Conservation (phyloP, 1,284 basidiomycete species). For the Cryptococcus sp. region DNA sequence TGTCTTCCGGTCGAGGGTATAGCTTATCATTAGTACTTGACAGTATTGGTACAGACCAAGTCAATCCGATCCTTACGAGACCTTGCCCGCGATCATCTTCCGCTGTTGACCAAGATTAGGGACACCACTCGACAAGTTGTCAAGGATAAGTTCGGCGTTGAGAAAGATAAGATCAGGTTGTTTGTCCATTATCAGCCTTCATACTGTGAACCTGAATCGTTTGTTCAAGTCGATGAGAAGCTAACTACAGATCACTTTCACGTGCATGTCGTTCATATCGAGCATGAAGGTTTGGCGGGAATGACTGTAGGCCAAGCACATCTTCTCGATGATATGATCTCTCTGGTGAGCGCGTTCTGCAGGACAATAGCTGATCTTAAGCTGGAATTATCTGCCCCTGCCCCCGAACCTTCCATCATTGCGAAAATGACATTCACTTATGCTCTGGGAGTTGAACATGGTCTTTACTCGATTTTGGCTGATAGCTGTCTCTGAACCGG, state of each 20-base stretch:
- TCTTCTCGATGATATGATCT: constrained; percentile 85
- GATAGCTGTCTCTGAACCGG: no score
- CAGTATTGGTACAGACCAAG: constrained; percentile 61
- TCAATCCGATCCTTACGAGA: constrained; percentile 67
- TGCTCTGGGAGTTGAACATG: constrained; percentile 73
- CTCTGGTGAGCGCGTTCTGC: constrained; percentile 53
- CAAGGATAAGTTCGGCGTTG: constrained; percentile 66
- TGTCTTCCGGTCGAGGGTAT: not conserved
- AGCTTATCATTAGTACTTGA: constrained; percentile 58
- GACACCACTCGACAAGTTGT: constrained; percentile 60
- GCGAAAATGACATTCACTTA: constrained; percentile 75
- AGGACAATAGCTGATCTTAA: constrained; percentile 35
- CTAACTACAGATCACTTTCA: constrained; percentile 89
- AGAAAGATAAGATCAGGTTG: constrained; percentile 64
- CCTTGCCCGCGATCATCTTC: constrained; percentile 60
- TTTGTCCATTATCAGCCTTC: constrained; percentile 94
- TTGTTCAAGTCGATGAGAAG: not conserved
- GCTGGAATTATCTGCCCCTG: constrained; percentile 56
- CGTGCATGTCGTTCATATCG: constrained; percentile 84
- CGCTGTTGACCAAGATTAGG: constrained; percentile 63
- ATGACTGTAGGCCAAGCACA: constrained; percentile 89
- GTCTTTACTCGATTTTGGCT: constrained; percentile 50
- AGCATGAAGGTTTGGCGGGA: constrained; percentile 61
- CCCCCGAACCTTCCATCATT: constrained; percentile 53
- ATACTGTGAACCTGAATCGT: constrained; percentile 65